These are phyloP conservation scores for Ammopiptanthus mongolicus DNA, from an alignment of 306 rosid species.

Conservation along the genomic window DNA sequence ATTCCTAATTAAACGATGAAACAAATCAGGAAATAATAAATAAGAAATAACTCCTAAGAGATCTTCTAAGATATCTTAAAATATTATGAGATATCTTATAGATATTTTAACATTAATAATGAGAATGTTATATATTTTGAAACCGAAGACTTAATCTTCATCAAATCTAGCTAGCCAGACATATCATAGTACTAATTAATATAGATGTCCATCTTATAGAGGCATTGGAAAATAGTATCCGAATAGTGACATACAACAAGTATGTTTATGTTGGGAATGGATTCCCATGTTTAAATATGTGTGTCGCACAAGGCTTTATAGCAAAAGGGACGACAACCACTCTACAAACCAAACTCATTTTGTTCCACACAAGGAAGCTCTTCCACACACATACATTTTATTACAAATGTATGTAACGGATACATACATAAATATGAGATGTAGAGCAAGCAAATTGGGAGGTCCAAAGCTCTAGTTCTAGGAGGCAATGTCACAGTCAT, in stretches of 20 bases:
- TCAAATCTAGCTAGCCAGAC: neutral
- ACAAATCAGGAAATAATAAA: too few species aligned
- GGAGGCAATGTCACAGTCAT: conserved; percentile 49
- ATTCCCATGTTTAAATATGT: neutral
- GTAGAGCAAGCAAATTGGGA: conserved; percentile 31
- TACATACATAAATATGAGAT: neutral
- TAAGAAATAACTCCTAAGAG: too few species aligned
- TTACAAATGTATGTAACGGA: neutral
- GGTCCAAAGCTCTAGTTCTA: conserved; percentile 40
- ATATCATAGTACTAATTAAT: neutral
- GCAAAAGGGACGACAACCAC: conserved; percentile 21
- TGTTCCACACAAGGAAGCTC: neutral
- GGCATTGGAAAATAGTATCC: neutral
- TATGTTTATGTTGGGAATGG: neutral
- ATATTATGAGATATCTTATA: too few species aligned
- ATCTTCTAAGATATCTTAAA: too few species aligned
- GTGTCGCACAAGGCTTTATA: conserved; percentile 25
- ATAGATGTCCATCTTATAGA: neutral
- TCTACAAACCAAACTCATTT: neutral
- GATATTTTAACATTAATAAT: neutral
- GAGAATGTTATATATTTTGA: conserved; percentile 2
- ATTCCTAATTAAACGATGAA: too few species aligned
- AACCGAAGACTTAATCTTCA: neutral
- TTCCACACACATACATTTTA: neutral
- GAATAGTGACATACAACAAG: conserved; percentile 17